A percentile compares a stretch with the other conserved stretches of the same genome.
phyloP scores from a whole-genome alignment of 441 rosid genomes.

The Omphalea diandra region DNA sequence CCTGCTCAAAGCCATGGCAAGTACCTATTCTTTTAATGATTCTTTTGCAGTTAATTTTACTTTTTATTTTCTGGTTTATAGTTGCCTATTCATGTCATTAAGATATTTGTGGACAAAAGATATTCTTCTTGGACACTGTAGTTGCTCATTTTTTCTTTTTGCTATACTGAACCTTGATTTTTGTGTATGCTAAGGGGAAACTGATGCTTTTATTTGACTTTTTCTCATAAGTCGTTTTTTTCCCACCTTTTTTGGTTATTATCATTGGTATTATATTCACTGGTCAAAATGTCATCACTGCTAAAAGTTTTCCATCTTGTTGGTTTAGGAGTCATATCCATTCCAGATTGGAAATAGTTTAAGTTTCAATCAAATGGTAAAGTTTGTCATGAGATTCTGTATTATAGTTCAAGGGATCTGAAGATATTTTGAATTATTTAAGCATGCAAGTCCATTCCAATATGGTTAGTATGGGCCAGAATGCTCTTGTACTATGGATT shows the following conservation, averaged over 20 bases:
- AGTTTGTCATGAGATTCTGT: too few species aligned
- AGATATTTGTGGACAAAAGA: background rate
- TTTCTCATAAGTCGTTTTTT: too few species aligned
- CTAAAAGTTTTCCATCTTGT: background rate
- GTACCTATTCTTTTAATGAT: background rate
- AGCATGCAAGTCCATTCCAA: too few species aligned
- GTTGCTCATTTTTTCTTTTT: too few species aligned
- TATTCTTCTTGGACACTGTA: too few species aligned
- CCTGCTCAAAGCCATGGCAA: slow-evolving; percentile 32
- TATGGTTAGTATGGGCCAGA: too few species aligned
- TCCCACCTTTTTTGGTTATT: background rate
- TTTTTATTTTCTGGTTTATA: background rate
- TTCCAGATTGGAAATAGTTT: background rate
- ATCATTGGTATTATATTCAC: background rate
- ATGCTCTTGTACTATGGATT: too few species aligned
- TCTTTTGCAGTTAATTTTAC: background rate
- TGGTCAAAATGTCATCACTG: background rate
- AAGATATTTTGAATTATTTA: too few species aligned
- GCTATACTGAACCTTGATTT: too few species aligned
- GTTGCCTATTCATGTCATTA: background rate
- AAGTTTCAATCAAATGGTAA: background rate
- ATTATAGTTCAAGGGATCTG: too few species aligned
- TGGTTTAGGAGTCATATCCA: background rate
- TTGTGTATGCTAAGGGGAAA: too few species aligned
- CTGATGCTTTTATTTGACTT: too few species aligned